A percentile compares a stretch with the other conserved stretches of the same genome.
These are phyloP conservation scores for Termitomyces eurrhizus DNA, from an alignment of 768 basidiomycete species.

Conservation along the genomic window DNA sequence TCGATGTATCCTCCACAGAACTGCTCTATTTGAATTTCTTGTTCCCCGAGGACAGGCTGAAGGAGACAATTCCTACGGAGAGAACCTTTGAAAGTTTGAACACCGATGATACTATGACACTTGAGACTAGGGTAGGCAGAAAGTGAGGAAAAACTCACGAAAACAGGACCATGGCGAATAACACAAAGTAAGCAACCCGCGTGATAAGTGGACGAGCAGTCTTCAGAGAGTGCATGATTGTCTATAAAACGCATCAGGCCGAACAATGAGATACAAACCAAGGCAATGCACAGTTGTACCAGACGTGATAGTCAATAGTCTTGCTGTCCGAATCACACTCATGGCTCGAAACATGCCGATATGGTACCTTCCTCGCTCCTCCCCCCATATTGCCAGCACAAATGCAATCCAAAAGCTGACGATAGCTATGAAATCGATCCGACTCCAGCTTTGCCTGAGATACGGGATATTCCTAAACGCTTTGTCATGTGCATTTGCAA, in stretches of 20 bases:
- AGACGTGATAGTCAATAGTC: slow-evolving; percentile 81
- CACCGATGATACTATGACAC: slow-evolving; percentile 73
- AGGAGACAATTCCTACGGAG: slow-evolving; percentile 63
- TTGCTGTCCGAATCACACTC: slow-evolving; percentile 77
- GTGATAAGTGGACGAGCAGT: slow-evolving; percentile 86
- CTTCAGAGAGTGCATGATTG: slow-evolving; percentile 92
- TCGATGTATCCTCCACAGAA: slow-evolving; percentile 84
- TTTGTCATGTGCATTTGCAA: slow-evolving; percentile 51
- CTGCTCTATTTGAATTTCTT: slow-evolving; percentile 44
- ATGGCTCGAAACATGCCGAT: slow-evolving; percentile 87
- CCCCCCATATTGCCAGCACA: slow-evolving; percentile 57
- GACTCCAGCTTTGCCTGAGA: slow-evolving; percentile 87
- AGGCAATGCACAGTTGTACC: slow-evolving; percentile 76
- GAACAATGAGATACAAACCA: not conserved
- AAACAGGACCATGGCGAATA: slow-evolving; percentile 87
- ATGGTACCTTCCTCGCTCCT: slow-evolving; percentile 66
- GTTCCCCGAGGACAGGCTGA: slow-evolving; percentile 50
- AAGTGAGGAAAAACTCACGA: slow-evolving; percentile 46
- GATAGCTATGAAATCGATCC: slow-evolving; percentile 87
- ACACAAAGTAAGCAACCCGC: slow-evolving; percentile 85
- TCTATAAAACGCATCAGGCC: slow-evolving; percentile 23
- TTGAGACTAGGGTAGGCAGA: not conserved
- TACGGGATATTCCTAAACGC: slow-evolving; percentile 77
- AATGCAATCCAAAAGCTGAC: slow-evolving; percentile 87
- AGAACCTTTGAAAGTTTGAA: slow-evolving; percentile 90